phyloP scores from a whole-genome alignment of 176 grass and related monocot species.

The Triticum aestivum region DNA sequence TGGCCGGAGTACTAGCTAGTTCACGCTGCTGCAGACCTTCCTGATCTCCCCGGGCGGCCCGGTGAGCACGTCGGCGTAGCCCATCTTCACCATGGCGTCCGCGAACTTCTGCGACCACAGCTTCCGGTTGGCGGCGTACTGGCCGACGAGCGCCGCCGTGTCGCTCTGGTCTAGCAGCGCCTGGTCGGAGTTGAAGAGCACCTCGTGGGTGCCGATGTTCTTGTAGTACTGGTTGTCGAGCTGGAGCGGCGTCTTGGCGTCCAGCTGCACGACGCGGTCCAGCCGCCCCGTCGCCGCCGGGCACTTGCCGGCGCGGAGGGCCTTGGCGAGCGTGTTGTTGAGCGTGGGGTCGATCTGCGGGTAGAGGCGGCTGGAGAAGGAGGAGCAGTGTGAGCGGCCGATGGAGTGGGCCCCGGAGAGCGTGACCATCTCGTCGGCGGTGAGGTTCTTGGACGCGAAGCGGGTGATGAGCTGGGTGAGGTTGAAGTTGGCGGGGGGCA shows the following conservation, averaged over 20 bases:
- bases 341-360: conserved; percentile 7
- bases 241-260: conserved; percentile 32
- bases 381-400: conserved; percentile 64
- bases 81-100: conserved; percentile 63
- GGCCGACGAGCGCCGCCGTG: conserved; percentile 41
- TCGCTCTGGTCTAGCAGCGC: neutral
- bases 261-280: conserved; percentile 35
- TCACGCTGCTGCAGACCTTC: conserved; percentile 34
- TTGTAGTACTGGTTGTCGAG: conserved; percentile 53
- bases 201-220: conserved; percentile 42
- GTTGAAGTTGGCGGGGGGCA: conserved; percentile 17
- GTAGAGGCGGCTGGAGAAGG: conserved; percentile 44
- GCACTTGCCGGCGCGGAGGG: neutral
- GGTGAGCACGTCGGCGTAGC: conserved; percentile 51
- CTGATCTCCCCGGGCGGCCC: conserved; percentile 41
- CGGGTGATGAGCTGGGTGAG: conserved; percentile 31
- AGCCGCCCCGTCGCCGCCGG: neutral
- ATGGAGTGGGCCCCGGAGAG: conserved; percentile 64
- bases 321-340: neutral
- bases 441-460: conserved; percentile 59
- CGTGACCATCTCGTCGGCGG: conserved; percentile 52
- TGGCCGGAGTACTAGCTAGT: neutral
- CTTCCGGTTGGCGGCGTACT: conserved; percentile 26
- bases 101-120: conserved; percentile 42
- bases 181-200: conserved; percentile 44